Evolutionary conservation across 179 eudicot genomes (phyloP).

Genomic region (Dionaea muscipula): DNA sequence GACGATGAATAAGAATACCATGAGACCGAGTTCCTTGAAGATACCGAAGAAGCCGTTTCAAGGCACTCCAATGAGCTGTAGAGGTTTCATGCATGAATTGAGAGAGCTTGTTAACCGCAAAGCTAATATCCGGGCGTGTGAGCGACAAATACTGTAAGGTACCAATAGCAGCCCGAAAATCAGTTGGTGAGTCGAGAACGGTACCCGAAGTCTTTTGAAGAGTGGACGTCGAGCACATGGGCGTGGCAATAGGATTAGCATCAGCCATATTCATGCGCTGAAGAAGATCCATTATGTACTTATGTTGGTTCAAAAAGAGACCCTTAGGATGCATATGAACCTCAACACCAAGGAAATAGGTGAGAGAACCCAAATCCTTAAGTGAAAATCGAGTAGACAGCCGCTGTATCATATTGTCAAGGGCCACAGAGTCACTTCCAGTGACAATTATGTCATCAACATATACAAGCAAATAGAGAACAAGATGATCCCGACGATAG

Average conservation of each 20-base stretch:
- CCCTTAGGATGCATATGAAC: too few relatives aligned
- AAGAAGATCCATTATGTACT: too few relatives aligned
- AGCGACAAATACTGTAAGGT: neutral
- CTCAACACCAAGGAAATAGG: neutral
- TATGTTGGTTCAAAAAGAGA: too few relatives aligned
- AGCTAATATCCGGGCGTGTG: neutral
- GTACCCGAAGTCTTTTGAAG: too few relatives aligned
- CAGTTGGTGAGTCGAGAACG: neutral
- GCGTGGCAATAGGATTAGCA: conserved; percentile 1
- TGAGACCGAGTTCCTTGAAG: neutral
- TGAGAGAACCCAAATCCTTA: neutral
- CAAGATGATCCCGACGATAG: too few relatives aligned
- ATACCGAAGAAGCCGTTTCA: neutral
- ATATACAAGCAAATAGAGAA: neutral
- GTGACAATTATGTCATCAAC: conserved; percentile 5
- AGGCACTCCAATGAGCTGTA: neutral
- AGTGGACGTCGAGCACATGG: neutral
- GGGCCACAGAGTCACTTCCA: neutral
- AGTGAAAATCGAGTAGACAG: neutral
- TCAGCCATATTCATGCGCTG: too few relatives aligned
- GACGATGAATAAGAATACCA: neutral
- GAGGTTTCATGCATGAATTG: neutral
- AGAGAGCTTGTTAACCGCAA: neutral
- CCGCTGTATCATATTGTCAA: too few relatives aligned
- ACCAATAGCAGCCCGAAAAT: neutral